A percentile compares a stretch with the other conserved stretches of the same genome.
Evolutionary conservation across 371 early-diverging fungal genomes (phyloP).

Genomic region (Paraphysoderma sedebokerense): DNA sequence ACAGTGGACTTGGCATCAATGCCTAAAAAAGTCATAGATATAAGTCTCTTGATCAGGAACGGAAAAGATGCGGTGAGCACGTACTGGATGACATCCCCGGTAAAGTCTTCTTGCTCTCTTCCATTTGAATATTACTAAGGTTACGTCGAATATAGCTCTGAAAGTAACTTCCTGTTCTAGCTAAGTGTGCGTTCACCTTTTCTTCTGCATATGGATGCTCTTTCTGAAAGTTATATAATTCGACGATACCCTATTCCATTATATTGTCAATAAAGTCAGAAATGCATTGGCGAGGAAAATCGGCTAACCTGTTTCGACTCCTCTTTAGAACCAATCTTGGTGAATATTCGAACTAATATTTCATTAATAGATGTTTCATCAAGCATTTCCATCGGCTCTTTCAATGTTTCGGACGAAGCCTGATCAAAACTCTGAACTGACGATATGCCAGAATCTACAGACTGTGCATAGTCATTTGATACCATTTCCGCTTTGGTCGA

Average conservation of each 20-base stretch:
- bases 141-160: constrained; percentile 54
- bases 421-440: not conserved
- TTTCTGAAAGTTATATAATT: constrained; percentile 58
- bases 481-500: not conserved
- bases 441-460: constrained; percentile 3
- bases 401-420: constrained; percentile 17
- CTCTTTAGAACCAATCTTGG: constrained; percentile 50
- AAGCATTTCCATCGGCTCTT: constrained; percentile 33
- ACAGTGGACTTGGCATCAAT: too few species aligned
- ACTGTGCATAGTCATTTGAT: not conserved
- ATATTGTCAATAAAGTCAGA: not conserved
- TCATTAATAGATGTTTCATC: too few species aligned
- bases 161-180: constrained; percentile 48
- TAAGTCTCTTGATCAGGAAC: too few species aligned
- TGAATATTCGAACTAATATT: too few species aligned
- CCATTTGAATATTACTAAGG: not conserved
- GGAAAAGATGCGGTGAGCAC: too few species aligned
- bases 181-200: constrained; percentile 37
- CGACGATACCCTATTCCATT: constrained; percentile 37
- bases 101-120: too few species aligned
- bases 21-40: too few species aligned
- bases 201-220: constrained; percentile 39
- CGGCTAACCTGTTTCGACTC: constrained; percentile 30
- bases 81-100: too few species aligned
- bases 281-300: not conserved